A percentile compares a stretch with the other conserved stretches of the same genome.
Conservation (phyloP, 75 land plant genomes). For the Picea sitchensis region DNA sequence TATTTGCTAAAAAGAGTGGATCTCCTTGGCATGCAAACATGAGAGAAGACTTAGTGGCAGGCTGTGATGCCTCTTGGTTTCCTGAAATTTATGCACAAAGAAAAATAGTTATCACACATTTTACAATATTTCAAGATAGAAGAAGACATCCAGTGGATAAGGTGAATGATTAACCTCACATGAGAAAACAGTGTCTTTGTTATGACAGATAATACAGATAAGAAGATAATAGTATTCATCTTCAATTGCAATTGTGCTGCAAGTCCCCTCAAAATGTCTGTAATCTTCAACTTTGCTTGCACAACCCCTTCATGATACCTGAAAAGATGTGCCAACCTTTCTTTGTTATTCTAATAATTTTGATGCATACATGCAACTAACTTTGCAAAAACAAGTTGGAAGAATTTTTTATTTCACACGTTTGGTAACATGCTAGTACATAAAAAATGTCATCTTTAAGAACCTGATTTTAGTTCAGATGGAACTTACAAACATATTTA, state of each 20-base stretch:
- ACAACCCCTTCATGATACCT: constrained; percentile 68
- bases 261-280: constrained; percentile 63
- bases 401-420: no score
- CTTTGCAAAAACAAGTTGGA: no score
- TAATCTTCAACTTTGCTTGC: constrained; percentile 54
- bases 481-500: background rate
- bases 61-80: background rate
- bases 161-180: constrained; percentile 53
- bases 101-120: background rate
- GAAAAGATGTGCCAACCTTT: constrained; percentile 1
- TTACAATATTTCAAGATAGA: background rate
- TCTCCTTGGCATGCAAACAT: background rate
- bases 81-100: background rate
- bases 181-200: constrained; percentile 83
- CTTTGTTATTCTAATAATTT: no score
- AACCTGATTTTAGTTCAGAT: background rate
- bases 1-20: background rate
- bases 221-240: constrained; percentile 69
- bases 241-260: constrained; percentile 59
- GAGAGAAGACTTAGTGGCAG: background rate
- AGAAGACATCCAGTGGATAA: background rate
- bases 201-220: constrained; percentile 76
- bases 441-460: background rate
- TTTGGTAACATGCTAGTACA: no score
- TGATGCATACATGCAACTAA: no score